Evolutionary conservation across 1,284 basidiomycete species (phyloP), one percentile per base, ranked within the genome.

Genomic region (Ganoderma multipileum): DNA sequence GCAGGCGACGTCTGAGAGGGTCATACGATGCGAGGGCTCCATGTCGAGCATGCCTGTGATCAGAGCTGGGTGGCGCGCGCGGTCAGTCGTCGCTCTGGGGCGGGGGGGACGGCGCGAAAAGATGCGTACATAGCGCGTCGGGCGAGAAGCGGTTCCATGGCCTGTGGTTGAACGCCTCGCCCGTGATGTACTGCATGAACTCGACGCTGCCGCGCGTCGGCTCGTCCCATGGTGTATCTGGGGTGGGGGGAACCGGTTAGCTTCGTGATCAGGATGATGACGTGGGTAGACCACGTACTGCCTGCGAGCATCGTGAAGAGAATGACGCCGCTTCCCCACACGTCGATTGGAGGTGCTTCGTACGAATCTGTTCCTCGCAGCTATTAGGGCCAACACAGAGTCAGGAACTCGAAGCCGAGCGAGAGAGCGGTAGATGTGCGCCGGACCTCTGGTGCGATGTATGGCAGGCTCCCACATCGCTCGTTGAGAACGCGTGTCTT

Each of bases 151-250:
- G 83, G 68, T 85, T 89, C 97, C 97, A 99, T 0, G 97, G 97
- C 3, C 86, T 84, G 73, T 95, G 89, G 9, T 87, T 78, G 72
- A 95, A 91, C 64, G 97, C 89, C 64, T 92, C 83, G 2, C 96
- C 96, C 0, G 86, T 86, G 2, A 93, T 77, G 79, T 94, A 99
- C 8, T 89, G 87, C 33, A 81, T 78, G 78, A 89, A 99, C 80
- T 99, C 97, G 2, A 89, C 87, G 71, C 93, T 95, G 26, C 86
- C 84, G 0, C 81, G 77, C 0, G 96, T 96, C 3, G 97, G 96
- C 77, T 98, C 94, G 77, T 99, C 97, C 97, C 97, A 99, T 1
- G 97, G 98, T 0, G 97, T 99, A 78, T 98, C 96, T 98, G 67
- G 0, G 26, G 1, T n/a, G 12, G 9, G 33, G 9, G 30, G 12